phyloP scores from a whole-genome alignment of 202 grass and related monocot genomes.

The Dendrocalamus latiflorus region DNA sequence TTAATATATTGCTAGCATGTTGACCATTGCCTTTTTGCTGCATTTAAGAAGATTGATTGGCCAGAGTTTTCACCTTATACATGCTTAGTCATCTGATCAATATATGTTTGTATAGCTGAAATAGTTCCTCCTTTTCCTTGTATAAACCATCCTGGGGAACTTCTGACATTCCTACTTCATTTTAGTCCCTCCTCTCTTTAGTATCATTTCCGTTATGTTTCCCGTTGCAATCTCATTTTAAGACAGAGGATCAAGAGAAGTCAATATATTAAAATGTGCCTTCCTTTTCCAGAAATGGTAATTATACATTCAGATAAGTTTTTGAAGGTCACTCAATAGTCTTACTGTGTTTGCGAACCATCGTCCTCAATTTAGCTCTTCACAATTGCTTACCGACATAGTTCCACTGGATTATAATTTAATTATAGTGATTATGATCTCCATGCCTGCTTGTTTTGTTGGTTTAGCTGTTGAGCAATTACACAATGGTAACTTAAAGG shows the following conservation, averaged over 20 bases:
- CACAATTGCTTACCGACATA: no score
- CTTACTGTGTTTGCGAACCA: no score
- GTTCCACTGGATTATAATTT: neutral
- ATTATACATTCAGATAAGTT: neutral
- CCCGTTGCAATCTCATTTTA: neutral
- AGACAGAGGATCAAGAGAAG: neutral
- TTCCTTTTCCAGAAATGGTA: neutral
- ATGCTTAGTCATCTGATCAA: neutral
- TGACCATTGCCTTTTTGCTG: neutral
- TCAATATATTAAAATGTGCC: neutral
- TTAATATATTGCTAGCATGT: neutral
- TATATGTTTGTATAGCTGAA: neutral
- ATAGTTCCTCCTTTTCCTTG: neutral
- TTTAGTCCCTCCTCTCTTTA: neutral
- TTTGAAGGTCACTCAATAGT: no score
- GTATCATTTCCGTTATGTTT: conserved; percentile 4
- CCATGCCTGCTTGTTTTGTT: neutral
- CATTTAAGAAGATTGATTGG: neutral
- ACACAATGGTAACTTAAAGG: neutral
- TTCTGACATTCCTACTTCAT: neutral
- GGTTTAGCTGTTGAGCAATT: conserved; percentile 5
- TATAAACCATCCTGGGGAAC: neutral
- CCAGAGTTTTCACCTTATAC: neutral
- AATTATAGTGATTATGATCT: neutral
- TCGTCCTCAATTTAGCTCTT: no score